Evolutionary conservation across 371 early-diverging fungal genomes (phyloP).

Genomic region (Mucor piriformis): DNA sequence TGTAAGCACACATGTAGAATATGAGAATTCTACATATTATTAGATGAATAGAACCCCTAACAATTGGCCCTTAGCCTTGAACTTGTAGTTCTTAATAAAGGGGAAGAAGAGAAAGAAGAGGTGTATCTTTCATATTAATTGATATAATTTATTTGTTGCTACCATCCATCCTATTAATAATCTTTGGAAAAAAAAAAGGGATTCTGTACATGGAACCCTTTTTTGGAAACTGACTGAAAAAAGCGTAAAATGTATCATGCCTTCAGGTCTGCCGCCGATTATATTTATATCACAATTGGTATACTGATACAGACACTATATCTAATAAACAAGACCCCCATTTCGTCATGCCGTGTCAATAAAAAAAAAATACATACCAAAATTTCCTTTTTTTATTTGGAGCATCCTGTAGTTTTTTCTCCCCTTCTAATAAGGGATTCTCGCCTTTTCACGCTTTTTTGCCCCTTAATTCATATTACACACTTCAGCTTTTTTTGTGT

Average conservation of each 20-base stretch:
- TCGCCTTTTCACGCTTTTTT: constrained; percentile 11
- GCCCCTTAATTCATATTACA: constrained; percentile 12
- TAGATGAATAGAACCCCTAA: constrained; percentile 1
- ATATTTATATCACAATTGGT: constrained; percentile 2
- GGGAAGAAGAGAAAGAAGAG: neutral
- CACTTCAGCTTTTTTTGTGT: neutral
- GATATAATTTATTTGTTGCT: too few relatives aligned
- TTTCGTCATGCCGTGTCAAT: constrained; percentile 25
- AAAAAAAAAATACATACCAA: constrained; percentile 1
- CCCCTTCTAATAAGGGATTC: constrained; percentile 4
- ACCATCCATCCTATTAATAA: too few relatives aligned
- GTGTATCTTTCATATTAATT: too few relatives aligned
- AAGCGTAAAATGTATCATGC: constrained; percentile 9
- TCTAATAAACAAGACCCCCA: constrained; percentile 2
- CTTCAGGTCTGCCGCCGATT: constrained; percentile 18
- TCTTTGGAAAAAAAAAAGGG: neutral
- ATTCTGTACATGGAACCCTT: neutral
- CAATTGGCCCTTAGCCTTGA: neutral
- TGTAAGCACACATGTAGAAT: constrained; percentile 1
- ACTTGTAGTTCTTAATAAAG: neutral
- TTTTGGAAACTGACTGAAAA: constrained; percentile 1
- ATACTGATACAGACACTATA: neutral
- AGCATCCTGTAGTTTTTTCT: constrained; percentile 1
- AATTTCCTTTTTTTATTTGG: constrained; percentile 1
- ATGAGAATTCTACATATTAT: constrained; percentile 4